phyloP scores from a whole-genome alignment of 2,329 filamentous ascomycete genomes.

The Rhynchosporium secalis region DNA sequence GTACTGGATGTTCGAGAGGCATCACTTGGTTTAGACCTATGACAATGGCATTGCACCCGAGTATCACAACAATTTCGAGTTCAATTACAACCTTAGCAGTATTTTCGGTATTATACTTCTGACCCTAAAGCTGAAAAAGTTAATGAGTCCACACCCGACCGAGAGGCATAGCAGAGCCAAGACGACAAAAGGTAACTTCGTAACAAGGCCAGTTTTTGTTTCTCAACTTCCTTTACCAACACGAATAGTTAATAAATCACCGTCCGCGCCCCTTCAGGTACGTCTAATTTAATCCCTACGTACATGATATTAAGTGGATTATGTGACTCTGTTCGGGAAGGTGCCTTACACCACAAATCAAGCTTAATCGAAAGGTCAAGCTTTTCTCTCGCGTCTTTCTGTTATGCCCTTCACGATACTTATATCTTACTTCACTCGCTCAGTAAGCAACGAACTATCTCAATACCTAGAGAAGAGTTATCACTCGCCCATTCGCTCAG shows the following conservation, averaged over 20 bases:
- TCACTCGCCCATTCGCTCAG: slow-evolving; percentile 23
- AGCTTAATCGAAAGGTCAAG: slow-evolving; percentile 18
- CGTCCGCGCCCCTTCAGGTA: neutral
- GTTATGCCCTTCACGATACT: neutral
- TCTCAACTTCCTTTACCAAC: neutral
- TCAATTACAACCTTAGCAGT: neutral
- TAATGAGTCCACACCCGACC: neutral
- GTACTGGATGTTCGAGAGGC: neutral
- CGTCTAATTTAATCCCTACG: slow-evolving; percentile 3
- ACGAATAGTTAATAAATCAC: neutral
- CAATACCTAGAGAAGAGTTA: slow-evolving; percentile 23
- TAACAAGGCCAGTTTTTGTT: neutral
- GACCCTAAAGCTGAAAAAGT: neutral
- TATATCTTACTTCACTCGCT: slow-evolving; percentile 13
- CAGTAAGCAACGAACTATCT: neutral
- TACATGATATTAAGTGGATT: neutral
- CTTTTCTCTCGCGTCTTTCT: neutral
- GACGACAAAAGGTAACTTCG: neutral
- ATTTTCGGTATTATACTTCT: neutral
- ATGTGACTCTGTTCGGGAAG: neutral
- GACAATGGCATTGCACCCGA: too few species aligned
- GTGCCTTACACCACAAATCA: neutral
- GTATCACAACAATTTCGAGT: neutral
- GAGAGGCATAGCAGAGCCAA: slow-evolving; percentile 8
- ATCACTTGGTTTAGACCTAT: too few species aligned